These are phyloP conservation scores for Cryphonectria japonica DNA, from an alignment of 2,329 filamentous ascomycete genomes.

Conservation along the genomic window DNA sequence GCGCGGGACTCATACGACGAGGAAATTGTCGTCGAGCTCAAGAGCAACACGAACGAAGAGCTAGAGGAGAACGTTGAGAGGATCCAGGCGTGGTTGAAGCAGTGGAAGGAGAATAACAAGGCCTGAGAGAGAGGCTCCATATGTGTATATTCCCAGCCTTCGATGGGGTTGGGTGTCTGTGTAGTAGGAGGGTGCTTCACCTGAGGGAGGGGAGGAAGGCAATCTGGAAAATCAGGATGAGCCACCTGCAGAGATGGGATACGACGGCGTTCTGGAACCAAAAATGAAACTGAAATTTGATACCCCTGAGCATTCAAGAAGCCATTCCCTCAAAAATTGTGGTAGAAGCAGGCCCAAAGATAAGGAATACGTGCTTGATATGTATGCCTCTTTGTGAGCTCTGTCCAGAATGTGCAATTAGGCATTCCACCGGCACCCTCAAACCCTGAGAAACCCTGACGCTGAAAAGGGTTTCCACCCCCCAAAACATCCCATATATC, in stretches of 20 bases:
- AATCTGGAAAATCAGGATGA: neutral
- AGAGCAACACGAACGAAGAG: slow-evolving; percentile 79
- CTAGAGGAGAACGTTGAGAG: slow-evolving; percentile 88
- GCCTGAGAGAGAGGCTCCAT: slow-evolving; percentile 22
- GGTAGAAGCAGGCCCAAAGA: neutral
- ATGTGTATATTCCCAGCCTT: neutral
- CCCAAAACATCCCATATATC: neutral
- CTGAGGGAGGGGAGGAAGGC: neutral
- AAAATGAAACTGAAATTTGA: slow-evolving; percentile 29
- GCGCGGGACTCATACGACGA: slow-evolving; percentile 84
- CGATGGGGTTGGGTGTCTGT: neutral
- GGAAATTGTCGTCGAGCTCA: slow-evolving; percentile 86
- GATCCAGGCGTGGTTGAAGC: slow-evolving; percentile 78
- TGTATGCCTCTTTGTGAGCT: neutral
- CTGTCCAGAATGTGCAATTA: neutral
- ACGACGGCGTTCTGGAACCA: neutral
- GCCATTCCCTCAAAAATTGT: neutral
- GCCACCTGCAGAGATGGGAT: neutral
- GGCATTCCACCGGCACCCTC: neutral
- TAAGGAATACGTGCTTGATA: neutral
- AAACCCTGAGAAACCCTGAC: slow-evolving; percentile 6
- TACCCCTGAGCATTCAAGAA: slow-evolving; percentile 21
- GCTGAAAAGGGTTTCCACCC: neutral
- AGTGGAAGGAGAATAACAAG: slow-evolving; percentile 75
- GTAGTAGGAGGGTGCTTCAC: neutral